Base-by-base conservation (phyloP, 257 asterid species). In the Solanum rostratum region DNA sequence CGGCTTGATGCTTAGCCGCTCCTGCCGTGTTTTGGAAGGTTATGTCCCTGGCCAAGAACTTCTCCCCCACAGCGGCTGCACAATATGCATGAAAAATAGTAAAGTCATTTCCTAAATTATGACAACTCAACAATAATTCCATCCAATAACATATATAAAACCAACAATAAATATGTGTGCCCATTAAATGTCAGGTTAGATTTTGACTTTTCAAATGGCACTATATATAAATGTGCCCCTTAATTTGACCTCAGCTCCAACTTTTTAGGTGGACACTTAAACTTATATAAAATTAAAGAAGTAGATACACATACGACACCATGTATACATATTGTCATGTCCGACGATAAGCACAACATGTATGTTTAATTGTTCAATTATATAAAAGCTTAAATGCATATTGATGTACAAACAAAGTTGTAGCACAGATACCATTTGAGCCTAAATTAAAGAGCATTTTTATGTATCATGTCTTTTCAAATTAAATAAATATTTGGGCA, bases 11-110 rank as follows among this genome's bases (percentile, higher is more conserved):
- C 88, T 91, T 91, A 9, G 87, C 63, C 3, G 92, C 83, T 22
- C 97, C 97, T 18, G 97, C 97, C 7, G 95, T 91, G 91, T 93
- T 93, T 41, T 93, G 88, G 74, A 93, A 93, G 4, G 95, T 91
- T 79, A 93, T 88, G 54, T 91, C 97, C 0, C 95, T 89, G 11
- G 97, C 97, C 80, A 93, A 57, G 89, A 93, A 93, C 66, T 82
- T 85, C 24, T 86, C 93, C 6, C 97, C 97, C 18, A 93, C 95
- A 1, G 85, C 95, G 15, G 92, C 97, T 92, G 91, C 85, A 81
- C 11, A 70, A 90, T 80, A 68, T 41, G 62, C 15, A 18, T 14
- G 29, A 46, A 5, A 59, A 29, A 55, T 29, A 9, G 11, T 54
- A 6, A 52, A 30, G 49, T 80, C 65, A 33, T 54, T 52, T 54